Conservation (phyloP, 805 yeast species). For the Saccharomycopsis microspora region DNA sequence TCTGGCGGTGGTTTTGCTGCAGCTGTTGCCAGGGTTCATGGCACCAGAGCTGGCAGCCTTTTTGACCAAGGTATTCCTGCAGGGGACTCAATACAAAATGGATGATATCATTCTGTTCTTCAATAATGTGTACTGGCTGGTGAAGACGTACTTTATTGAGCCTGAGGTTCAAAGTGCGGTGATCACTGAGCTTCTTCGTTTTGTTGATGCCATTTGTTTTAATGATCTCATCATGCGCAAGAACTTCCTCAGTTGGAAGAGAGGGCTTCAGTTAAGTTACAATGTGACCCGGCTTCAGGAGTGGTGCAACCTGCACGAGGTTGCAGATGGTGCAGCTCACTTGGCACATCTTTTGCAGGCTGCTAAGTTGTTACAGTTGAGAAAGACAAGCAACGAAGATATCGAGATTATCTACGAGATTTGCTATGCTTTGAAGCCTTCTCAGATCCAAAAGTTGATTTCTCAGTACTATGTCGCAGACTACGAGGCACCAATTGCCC, state of each 20-base stretch:
- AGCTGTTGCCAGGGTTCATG: conserved; percentile 91
- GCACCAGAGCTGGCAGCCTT: conserved; percentile 75
- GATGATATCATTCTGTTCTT: conserved; percentile 86
- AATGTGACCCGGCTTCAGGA: conserved; percentile 94
- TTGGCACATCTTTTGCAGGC: conserved; percentile 85
- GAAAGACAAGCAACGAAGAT: conserved; percentile 82
- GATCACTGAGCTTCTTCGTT: conserved; percentile 67
- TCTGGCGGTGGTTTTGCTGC: conserved; percentile 91
- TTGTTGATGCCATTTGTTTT: conserved; percentile 88
- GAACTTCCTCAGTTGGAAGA: conserved; percentile 91
- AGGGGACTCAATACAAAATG: conserved; percentile 72
- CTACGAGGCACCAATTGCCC: conserved; percentile 85
- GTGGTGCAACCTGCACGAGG: conserved; percentile 93
- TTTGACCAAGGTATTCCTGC: conserved; percentile 70
- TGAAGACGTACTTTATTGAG: conserved; percentile 85
- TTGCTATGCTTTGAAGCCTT: conserved; percentile 86
- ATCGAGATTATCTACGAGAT: conserved; percentile 88
- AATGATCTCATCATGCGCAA: conserved; percentile 93
- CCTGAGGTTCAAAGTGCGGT: conserved; percentile 75
- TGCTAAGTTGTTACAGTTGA: conserved; percentile 82
- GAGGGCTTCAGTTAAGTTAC: conserved; percentile 93
- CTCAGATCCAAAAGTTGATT: conserved; percentile 89
- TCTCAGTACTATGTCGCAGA: conserved; percentile 87
- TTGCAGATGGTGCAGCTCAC: conserved; percentile 77
- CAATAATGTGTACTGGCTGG: conserved; percentile 84